Conservation (phyloP, 306 rosid genomes). For the Begonia peltatifolia region DNA sequence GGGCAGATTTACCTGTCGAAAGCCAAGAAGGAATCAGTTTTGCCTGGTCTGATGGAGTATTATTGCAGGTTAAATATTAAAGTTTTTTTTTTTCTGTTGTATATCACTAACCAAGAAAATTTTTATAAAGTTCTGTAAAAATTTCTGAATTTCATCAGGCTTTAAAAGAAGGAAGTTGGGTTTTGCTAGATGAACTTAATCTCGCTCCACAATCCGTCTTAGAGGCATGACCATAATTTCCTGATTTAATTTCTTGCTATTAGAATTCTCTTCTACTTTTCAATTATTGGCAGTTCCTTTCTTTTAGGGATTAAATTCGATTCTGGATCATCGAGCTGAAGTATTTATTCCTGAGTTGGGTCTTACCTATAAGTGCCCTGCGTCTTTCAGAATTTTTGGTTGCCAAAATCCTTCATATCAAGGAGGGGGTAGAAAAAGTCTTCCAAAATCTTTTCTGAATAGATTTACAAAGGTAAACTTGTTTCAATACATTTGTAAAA, state of each 20-base stretch:
- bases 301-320: constrained; percentile 84
- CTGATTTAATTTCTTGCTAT: background rate
- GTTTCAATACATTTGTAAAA: background rate
- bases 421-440: constrained; percentile 96
- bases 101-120: too few relatives aligned
- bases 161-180: constrained; percentile 89
- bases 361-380: constrained; percentile 63
- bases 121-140: constrained; percentile 1
- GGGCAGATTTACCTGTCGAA: constrained; percentile 87
- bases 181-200: constrained; percentile 92
- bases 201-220: constrained; percentile 95
- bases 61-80: constrained; percentile 55
- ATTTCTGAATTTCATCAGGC: constrained; percentile 39
- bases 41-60: constrained; percentile 94
- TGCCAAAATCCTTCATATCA: constrained; percentile 92
- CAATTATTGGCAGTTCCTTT: background rate
- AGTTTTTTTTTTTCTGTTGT: too few relatives aligned
- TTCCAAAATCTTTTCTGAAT: constrained; percentile 85
- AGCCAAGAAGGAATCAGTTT: constrained; percentile 76
- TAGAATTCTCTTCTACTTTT: background rate
- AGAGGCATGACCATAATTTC: constrained; percentile 43
- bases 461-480: constrained; percentile 74
- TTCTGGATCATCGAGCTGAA: constrained; percentile 96
- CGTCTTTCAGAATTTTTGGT: constrained; percentile 83
- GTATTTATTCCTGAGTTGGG: constrained; percentile 90